Evolutionary conservation across 257 asterid genomes (phyloP).

Genomic region (Phtheirospermum japonicum): DNA sequence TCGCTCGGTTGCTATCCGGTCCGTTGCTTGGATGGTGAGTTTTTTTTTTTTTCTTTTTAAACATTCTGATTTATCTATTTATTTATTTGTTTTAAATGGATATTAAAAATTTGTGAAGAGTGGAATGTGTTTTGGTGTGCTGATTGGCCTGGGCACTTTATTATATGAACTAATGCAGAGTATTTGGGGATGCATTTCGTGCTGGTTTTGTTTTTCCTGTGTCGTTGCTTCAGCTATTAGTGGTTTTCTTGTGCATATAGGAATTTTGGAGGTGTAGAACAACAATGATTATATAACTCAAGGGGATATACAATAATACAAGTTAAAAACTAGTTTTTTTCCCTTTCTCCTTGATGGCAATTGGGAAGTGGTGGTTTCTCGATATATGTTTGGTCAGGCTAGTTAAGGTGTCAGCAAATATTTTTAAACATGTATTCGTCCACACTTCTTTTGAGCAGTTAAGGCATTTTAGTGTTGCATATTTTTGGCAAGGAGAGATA

Average conservation of each 20-base stretch:
- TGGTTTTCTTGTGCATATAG: background rate
- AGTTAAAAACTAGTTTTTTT: background rate
- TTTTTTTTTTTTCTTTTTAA: background rate
- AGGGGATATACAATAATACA: background rate
- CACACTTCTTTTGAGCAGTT: no score
- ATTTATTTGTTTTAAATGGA: background rate
- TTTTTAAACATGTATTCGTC: conserved; percentile 4
- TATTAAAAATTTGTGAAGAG: background rate
- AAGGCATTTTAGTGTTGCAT: background rate
- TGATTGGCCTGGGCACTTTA: conserved; percentile 9
- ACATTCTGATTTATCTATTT: background rate
- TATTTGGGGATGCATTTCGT: background rate
- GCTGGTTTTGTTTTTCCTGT: background rate
- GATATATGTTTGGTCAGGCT: conserved; percentile 2
- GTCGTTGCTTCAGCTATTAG: background rate
- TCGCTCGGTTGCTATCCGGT: conserved; percentile 79
- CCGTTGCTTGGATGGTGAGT: conserved; percentile 85
- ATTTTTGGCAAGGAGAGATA: no score
- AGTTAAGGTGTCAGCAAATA: conserved; percentile 4
- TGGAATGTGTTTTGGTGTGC: conserved; percentile 16
- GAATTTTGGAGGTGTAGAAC: conserved; percentile 12
- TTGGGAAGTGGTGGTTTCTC: background rate
- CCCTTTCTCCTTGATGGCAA: background rate
- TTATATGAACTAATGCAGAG: conserved; percentile 12
- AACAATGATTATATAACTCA: background rate